Percentiles rank a stretch among this genome's conserved stretches.
These are phyloP conservation scores for Diophrys appendiculata DNA, from an alignment of 73 alveolate species.

Conservation along the genomic window DNA sequence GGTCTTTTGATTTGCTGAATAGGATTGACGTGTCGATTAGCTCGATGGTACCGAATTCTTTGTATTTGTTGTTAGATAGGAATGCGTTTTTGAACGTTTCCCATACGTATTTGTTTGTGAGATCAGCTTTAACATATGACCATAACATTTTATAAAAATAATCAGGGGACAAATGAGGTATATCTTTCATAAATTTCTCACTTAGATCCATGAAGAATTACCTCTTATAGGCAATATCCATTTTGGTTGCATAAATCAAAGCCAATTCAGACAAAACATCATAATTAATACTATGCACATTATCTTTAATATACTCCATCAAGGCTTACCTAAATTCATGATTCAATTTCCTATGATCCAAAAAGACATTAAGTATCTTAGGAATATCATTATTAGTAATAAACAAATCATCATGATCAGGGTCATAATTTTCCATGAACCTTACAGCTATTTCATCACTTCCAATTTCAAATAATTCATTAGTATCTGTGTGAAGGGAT, in stretches of 20 bases:
- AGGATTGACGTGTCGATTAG: conserved; percentile 28
- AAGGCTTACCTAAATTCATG: neutral
- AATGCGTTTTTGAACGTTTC: conserved; percentile 11
- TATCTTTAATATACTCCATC: conserved; percentile 14
- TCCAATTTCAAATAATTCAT: conserved; percentile 24
- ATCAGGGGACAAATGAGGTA: conserved; percentile 5
- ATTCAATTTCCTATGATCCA: neutral
- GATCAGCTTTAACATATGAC: conserved; percentile 34
- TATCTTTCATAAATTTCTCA: conserved; percentile 32
- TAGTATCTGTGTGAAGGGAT: conserved; percentile 25
- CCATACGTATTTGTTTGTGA: conserved; percentile 16
- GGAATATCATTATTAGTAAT: conserved; percentile 20
- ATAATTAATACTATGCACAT: conserved; percentile 2
- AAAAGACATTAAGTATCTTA: conserved; percentile 22
- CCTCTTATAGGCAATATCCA: conserved; percentile 15
- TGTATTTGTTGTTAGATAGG: neutral
- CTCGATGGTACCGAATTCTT: conserved; percentile 17
- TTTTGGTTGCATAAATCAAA: conserved; percentile 19
- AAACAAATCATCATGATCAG: neutral
- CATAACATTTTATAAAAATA: conserved; percentile 26
- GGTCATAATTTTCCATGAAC: conserved; percentile 8
- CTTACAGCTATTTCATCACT: conserved; percentile 33
- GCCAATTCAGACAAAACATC: conserved; percentile 21
- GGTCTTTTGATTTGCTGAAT: neutral
- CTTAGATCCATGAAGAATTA: conserved; percentile 14